A percentile compares a stretch with the other conserved stretches of the same genome.
Conservation (phyloP, 2,329 filamentous ascomycete genomes). For the Aspergillus vadensis region DNA sequence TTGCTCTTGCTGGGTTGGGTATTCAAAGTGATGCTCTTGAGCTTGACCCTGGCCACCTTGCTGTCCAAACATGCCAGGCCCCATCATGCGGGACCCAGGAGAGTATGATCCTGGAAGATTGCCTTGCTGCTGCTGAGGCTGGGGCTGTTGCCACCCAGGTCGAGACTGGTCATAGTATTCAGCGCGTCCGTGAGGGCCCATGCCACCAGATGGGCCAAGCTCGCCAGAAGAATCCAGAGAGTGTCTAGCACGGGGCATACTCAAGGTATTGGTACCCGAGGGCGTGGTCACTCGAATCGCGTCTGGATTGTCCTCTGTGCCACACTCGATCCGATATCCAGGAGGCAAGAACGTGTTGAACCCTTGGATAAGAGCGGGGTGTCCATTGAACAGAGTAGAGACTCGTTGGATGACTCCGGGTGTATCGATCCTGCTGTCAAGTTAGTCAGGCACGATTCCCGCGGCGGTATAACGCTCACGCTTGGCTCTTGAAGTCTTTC, state of each 20-base stretch:
- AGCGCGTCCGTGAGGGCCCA: constrained; percentile 35
- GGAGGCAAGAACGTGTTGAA: constrained; percentile 98
- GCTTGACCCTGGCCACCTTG: constrained; percentile 40
- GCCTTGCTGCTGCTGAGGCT: constrained; percentile 35
- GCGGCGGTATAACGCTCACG: constrained; percentile 57
- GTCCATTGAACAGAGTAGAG: constrained; percentile 91
- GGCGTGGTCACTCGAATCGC: constrained; percentile 96
- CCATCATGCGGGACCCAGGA: constrained; percentile 43
- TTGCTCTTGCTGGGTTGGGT: constrained; percentile 47
- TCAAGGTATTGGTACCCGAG: constrained; percentile 93
- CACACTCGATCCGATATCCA: constrained; percentile 95
- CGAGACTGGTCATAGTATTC: constrained; percentile 47
- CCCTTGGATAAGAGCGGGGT: constrained; percentile 92
- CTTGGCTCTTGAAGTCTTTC: constrained; percentile 99
- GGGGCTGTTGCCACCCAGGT: constrained; percentile 35
- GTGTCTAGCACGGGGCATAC: constrained; percentile 59
- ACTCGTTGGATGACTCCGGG: constrained; percentile 96
- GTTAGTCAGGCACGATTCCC: constrained; percentile 16
- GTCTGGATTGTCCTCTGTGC: constrained; percentile 89
- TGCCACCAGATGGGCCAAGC: constrained; percentile 33
- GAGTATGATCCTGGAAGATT: constrained; percentile 42
- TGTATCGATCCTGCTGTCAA: constrained; percentile 72
- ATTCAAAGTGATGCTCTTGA: constrained; percentile 48
- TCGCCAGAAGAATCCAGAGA: constrained; percentile 39
- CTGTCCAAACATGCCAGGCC: constrained; percentile 38